phyloP scores from a whole-genome alignment of 2,329 filamentous ascomycete species.

The Calonectria montana region DNA sequence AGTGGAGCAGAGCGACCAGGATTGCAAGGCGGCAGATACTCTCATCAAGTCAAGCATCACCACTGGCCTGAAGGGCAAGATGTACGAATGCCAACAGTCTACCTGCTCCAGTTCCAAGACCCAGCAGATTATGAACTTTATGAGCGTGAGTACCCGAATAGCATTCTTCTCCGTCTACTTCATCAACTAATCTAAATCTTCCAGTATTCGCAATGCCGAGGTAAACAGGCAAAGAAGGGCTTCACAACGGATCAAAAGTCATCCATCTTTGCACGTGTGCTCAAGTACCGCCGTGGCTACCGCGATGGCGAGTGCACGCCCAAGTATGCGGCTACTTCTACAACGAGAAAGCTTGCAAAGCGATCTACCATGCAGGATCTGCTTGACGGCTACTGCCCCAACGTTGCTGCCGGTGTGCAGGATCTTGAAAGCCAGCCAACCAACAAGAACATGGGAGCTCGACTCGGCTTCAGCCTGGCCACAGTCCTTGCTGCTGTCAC shows the following conservation, averaged over 20 bases:
- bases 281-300: slow-evolving; percentile 37
- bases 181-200: background rate
- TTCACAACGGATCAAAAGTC: slow-evolving; percentile 41
- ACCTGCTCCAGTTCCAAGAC: slow-evolving; percentile 15
- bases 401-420: slow-evolving; percentile 16
- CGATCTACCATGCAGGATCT: slow-evolving; percentile 39
- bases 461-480: background rate
- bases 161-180: background rate
- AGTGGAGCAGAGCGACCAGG: slow-evolving; percentile 14
- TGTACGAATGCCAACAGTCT: slow-evolving; percentile 31
- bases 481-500: background rate
- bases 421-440: slow-evolving; percentile 18
- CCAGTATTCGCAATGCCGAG: slow-evolving; percentile 20
- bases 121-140: slow-evolving; percentile 34
- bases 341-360: slow-evolving; percentile 14
- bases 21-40: slow-evolving; percentile 29
- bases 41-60: slow-evolving; percentile 35
- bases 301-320: slow-evolving; percentile 31
- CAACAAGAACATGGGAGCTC: background rate
- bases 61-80: slow-evolving; percentile 18
- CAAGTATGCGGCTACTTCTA: slow-evolving; percentile 14
- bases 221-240: slow-evolving; percentile 22
- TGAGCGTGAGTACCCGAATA: slow-evolving; percentile 30
- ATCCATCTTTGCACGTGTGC: slow-evolving; percentile 35
- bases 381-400: slow-evolving; percentile 36